Base-by-base conservation (phyloP, 192 early-diverging fungal genomes). In the Backusella australiensis region DNA sequence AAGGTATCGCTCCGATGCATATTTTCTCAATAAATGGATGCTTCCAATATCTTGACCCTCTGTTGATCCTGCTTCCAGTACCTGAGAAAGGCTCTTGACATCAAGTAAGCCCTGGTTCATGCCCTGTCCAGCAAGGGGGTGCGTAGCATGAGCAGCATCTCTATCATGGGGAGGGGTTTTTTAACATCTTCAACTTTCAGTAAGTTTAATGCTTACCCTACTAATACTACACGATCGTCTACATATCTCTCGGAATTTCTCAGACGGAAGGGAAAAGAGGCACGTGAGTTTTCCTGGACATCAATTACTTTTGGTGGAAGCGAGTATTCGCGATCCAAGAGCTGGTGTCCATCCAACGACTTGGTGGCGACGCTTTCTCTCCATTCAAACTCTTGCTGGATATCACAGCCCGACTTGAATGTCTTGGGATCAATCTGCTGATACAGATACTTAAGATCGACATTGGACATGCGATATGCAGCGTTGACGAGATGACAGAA, bases 91-190 rank as follows among this genome's bases (percentile, higher is more conserved):
- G 44, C 87, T 84, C 77, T 92, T 87, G 0, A 94, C 94, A 82
- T 99, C 97, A 17, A 90, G 86, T 4, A 99, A 78, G 2, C 97
- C 98, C 81, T 97, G 89, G 83, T 99, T 99, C 34, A 99, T 84
- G 12, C 98, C 98, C 84, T 97, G 98, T 6, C 98, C 98, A 9
- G 96, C 98, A 72, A 98, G 87, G 38, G 98, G 98, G 78, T 99
- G 97, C 59, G 98, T 91, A 1, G 94, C 89, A 81, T 99, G 98
- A 23, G 97, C 98, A 23, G 98, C 96, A 81, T 99, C 98, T 32
- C 32, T 32, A 32, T 32, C 32, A 32, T 32, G 32, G 1, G 32
- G 32, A 0, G 32, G 32, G 32, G 0, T 32, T 29, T 32, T 32
- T 32, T 32, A 32, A 32, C 3, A 32, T 32, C 32, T 32, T 32